Conservation (phyloP, 106 monocot genomes). For the Xerophyta viscosa region DNA sequence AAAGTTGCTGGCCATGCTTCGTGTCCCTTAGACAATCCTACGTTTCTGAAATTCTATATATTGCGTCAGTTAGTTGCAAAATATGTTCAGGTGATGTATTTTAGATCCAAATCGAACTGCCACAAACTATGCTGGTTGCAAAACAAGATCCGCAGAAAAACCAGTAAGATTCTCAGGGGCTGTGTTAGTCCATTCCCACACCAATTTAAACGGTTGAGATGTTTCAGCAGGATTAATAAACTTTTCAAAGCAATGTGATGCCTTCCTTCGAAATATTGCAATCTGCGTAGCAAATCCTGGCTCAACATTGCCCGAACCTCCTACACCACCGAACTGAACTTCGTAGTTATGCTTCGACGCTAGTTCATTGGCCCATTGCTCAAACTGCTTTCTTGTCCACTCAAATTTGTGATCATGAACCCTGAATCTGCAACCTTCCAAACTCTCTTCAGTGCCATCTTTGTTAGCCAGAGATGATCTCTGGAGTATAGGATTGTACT, state of each 20-base stretch:
- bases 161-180: conserved; percentile 1
- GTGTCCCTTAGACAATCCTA: too few species aligned
- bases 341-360: conserved; percentile 48
- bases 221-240: not conserved
- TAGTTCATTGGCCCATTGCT: conserved; percentile 68
- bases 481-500: conserved; percentile 91
- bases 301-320: conserved; percentile 65
- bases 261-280: conserved; percentile 57
- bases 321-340: conserved; percentile 88
- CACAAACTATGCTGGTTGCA: too few species aligned
- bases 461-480: conserved; percentile 32
- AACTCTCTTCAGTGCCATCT: conserved; percentile 55
- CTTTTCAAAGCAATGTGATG: conserved; percentile 10
- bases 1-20: too few species aligned
- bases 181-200: conserved; percentile 70
- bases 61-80: too few species aligned
- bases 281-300: conserved; percentile 98
- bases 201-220: conserved; percentile 40
- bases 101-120: too few species aligned
- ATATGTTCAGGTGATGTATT: too few species aligned
- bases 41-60: too few species aligned
- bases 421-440: conserved; percentile 56
- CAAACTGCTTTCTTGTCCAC: conserved; percentile 89
- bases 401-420: conserved; percentile 98
- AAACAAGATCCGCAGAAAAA: too few species aligned